phyloP scores from a whole-genome alignment of 305 asterid species.

The Rubia tinctorum region DNA sequence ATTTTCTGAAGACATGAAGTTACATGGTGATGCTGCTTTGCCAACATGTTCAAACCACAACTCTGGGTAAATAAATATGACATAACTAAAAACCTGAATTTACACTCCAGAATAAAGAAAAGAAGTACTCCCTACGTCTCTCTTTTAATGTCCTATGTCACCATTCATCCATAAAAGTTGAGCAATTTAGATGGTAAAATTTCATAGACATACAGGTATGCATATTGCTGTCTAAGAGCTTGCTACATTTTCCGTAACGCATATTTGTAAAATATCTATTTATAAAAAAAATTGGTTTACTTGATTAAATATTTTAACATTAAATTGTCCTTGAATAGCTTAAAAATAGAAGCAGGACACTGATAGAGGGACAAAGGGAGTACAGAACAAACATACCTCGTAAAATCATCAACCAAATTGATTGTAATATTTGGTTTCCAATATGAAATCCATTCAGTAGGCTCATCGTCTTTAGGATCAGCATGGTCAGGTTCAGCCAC shows the following conservation, averaged over 20 bases:
- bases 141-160: too few species aligned
- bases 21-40: background rate
- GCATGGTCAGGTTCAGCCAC: constrained; percentile 44
- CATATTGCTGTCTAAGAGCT: too few species aligned
- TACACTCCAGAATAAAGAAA: background rate
- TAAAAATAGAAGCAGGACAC: background rate
- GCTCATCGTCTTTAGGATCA: constrained; percentile 59
- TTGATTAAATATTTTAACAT: too few species aligned
- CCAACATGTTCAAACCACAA: background rate
- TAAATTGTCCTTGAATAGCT: too few species aligned
- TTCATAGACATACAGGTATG: too few species aligned
- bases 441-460: constrained; percentile 79
- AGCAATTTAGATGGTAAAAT: too few species aligned
- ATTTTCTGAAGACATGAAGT: background rate
- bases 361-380: background rate
- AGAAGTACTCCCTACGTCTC: background rate
- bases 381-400: constrained; percentile 46
- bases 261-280: too few species aligned
- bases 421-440: constrained; percentile 94
- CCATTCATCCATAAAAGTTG: too few species aligned
- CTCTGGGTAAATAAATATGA: background rate
- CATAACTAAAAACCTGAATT: background rate
- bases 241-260: too few species aligned
- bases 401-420: constrained; percentile 93
- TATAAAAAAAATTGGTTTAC: too few species aligned